Conservation (phyloP, 2,329 filamentous ascomycete genomes). For the Onygenales sp. region DNA sequence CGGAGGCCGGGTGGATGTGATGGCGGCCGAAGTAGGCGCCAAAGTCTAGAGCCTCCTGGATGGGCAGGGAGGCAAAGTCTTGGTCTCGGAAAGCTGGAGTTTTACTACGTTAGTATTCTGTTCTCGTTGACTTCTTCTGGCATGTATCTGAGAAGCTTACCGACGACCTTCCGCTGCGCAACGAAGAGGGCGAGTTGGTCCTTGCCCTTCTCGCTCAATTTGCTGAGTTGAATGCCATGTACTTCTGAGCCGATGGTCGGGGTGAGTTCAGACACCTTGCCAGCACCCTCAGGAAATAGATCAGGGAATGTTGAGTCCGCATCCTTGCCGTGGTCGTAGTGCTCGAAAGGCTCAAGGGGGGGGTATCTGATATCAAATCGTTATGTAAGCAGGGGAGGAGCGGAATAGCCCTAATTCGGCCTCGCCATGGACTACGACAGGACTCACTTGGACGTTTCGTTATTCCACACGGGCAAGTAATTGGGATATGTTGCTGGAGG, state of each 20-base stretch:
- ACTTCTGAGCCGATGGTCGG: conserved; percentile 67
- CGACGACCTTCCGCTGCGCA: conserved; percentile 55
- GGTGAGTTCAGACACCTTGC: conserved; percentile 52
- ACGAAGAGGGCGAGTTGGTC: conserved; percentile 57
- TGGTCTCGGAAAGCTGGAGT: conserved; percentile 55
- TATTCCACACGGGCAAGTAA: conserved; percentile 65
- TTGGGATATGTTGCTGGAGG: conserved; percentile 56
- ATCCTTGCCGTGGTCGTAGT: conserved; percentile 66
- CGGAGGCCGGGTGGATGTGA: conserved; percentile 72
- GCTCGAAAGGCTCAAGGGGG: conserved; percentile 59
- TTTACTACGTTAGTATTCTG: background rate
- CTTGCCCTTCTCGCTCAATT: conserved; percentile 58
- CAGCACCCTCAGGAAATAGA: conserved; percentile 44
- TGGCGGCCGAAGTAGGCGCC: conserved; percentile 70
- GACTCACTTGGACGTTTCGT: conserved; percentile 34
- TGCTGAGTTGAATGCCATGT: conserved; percentile 60
- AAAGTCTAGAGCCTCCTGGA: conserved; percentile 58
- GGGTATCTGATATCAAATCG: conserved; percentile 21
- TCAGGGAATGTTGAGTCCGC: conserved; percentile 62
- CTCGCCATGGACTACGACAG: background rate
- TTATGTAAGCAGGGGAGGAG: conserved; percentile 28
- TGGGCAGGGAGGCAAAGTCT: conserved; percentile 61
- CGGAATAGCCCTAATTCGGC: background rate
- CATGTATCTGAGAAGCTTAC: conserved; percentile 20
- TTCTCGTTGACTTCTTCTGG: background rate